A percentile compares a stretch with the other conserved stretches of the same genome.
These are phyloP conservation scores for Litchi chinensis DNA, from an alignment of 345 rosid species.

Conservation along the genomic window DNA sequence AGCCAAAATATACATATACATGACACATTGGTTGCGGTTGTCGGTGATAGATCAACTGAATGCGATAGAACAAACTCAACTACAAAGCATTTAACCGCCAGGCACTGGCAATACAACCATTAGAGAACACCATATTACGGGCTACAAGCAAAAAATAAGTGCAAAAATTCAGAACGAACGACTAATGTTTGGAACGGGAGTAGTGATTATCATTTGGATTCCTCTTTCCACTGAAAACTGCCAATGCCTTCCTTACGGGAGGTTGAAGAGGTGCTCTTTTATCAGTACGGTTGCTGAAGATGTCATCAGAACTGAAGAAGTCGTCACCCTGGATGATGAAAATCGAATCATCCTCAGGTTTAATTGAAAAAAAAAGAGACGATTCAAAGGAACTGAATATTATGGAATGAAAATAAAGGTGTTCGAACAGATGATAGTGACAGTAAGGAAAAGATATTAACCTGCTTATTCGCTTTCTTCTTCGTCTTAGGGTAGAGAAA, in stretches of 20 bases:
- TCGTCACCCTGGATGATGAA: conserved; percentile 62
- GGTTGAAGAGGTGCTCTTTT: conserved; percentile 71
- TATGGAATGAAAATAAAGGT: background rate
- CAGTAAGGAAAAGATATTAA: conserved; percentile 23
- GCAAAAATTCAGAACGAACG: background rate
- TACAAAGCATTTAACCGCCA: background rate
- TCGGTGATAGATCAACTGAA: background rate
- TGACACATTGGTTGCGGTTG: background rate
- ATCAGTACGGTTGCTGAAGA: conserved; percentile 65
- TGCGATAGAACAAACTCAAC: background rate
- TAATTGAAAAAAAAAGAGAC: background rate
- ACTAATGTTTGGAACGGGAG: conserved; percentile 60
- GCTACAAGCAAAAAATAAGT: no score
- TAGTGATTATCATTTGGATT: conserved; percentile 97
- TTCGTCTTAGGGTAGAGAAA: conserved; percentile 78
- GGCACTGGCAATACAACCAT: background rate
- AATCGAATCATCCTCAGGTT: conserved; percentile 1
- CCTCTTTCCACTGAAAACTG: conserved; percentile 81
- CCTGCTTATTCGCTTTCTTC: conserved; percentile 75
- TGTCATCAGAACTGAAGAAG: conserved; percentile 47
- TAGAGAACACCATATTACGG: background rate
- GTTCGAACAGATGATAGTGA: background rate
- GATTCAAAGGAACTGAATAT: background rate
- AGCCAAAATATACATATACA: background rate
- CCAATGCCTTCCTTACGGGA: conserved; percentile 81